Percentiles rank a stretch among this genome's conserved stretches.
These are phyloP conservation scores for Fremontodendron californicum DNA, from an alignment of 345 rosid genomes.

Conservation along the genomic window DNA sequence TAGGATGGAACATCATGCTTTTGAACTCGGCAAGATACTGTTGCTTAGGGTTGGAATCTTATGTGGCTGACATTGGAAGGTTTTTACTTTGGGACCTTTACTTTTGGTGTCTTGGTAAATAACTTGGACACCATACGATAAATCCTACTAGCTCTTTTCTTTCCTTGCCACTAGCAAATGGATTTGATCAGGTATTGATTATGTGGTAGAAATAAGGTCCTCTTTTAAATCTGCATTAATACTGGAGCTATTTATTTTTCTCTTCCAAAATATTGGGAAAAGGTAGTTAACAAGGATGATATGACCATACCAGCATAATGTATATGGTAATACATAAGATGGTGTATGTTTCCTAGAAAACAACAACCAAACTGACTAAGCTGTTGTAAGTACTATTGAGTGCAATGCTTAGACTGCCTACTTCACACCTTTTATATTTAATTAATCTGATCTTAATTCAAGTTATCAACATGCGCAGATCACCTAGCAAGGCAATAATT, in stretches of 20 bases:
- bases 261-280: background rate
- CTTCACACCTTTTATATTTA: background rate
- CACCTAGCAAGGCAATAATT: background rate
- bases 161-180: background rate
- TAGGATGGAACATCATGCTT: background rate
- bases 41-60: background rate
- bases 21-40: slow-evolving; percentile 1
- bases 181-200: background rate
- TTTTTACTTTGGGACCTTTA: background rate
- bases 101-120: background rate
- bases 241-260: too few relatives aligned
- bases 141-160: background rate
- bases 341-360: background rate
- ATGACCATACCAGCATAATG: too few relatives aligned
- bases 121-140: background rate
- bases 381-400: background rate
- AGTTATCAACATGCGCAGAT: background rate
- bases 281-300: background rate
- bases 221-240: background rate
- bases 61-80: background rate
- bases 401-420: background rate
- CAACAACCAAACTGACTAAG: background rate
- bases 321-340: too few relatives aligned
- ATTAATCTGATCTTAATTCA: background rate
- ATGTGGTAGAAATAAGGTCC: background rate